Evolutionary conservation across 352 stramenopile species (phyloP), one percentile per base, ranked within the genome.

Genomic region (Pythium coloratum): DNA sequence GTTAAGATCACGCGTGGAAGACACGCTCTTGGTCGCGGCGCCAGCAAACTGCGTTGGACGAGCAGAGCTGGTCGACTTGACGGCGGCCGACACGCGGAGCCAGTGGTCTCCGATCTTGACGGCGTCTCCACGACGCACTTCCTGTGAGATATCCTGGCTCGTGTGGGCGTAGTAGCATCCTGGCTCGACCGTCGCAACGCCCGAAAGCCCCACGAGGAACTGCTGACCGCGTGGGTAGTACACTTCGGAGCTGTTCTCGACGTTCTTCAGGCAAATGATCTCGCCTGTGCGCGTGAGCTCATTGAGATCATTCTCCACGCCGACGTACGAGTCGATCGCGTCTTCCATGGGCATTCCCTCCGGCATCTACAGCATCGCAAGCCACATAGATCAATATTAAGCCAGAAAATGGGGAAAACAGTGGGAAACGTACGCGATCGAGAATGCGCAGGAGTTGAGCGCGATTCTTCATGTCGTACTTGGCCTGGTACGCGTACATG

Each of bases 381-480:
- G 42, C 13, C 38, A 46, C 38, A 46, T 3, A 13, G 9, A 18
- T 50, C 0, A 44, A 18, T 13, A 57, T 16, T 24, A 49, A 3
- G 24, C 26, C 40, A 16, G 42, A 55, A n/a, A 24, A 24, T 24
- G 65, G 28, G 28, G 50, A 1, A 24, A 24, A 33, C 28, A 33
- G 20, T 32, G 54, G 16, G 12, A 49, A 2, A 66, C 72, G n/a
- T 64, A 94, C 84, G 30, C 86, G 76, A 28, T 95, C 84, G 34
- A 95, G 75, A 44, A 92, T 88, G 49, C 90, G 88, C 24, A 92
- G 67, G 38, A 95, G 66, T 64, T 95, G 85, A 46, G 84, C 76
- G 28, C 73, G 75, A 64, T 93, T 92, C 70, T 95, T 95, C 58
- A 95, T 92, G 75, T 95, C 82, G 69, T 93, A 95, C 78, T 95